Base-by-base conservation (phyloP, 2,329 filamentous ascomycete genomes). In the Aspergillus brunneoviolaceus region DNA sequence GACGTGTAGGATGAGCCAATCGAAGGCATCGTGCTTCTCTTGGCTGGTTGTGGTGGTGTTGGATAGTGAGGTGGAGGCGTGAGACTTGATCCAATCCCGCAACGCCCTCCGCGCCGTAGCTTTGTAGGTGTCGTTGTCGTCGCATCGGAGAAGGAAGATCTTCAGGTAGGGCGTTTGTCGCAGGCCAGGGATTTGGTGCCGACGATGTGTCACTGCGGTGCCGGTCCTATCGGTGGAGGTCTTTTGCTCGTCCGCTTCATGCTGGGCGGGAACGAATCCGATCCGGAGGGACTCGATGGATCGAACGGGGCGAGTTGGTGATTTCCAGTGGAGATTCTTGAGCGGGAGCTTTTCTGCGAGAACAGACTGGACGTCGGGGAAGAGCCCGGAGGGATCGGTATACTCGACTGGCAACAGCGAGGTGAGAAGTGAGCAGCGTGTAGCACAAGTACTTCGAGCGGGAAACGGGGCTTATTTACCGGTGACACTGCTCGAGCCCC, bases 101-200 rank as follows among this genome's bases (percentile, higher is more conserved):
- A 99, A 82, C 66, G 91, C 86, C 69, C 90, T 87, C 54, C 92
- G 85, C 6, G 91, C 88, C 12, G 86, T 86, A 1, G 85, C 81
- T 76, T 96, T 98, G 82, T 99, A 99, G 9, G 87, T 87, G 51
- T 99, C 96, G 70, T 92, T 96, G 73, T 99, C 95, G 78, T 98
- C 95, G 77, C 95, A 98, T 70, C 93, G 86, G 56, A 99, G 84
- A 2, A 99, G 80, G 59, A 93, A 89, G 6, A 99, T 80, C 74
- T 96, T 98, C 61, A 99, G 82, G 74, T 99, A 99, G 0, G 96
- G 92, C 0, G 94, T 98, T 63, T 91, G 90, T 45, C 94, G 89
- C 58, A 99, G 79, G 3, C 95, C 96, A 1, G 95, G 95, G 57
- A 99, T 98, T 73, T 99, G 95, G 73, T 99, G 95, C 53, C 95